A percentile compares a stretch with the other conserved stretches of the same genome.
These are phyloP conservation scores for Stagonosporopsis vannaccii DNA, from an alignment of 2,329 filamentous ascomycete genomes.

Conservation along the genomic window DNA sequence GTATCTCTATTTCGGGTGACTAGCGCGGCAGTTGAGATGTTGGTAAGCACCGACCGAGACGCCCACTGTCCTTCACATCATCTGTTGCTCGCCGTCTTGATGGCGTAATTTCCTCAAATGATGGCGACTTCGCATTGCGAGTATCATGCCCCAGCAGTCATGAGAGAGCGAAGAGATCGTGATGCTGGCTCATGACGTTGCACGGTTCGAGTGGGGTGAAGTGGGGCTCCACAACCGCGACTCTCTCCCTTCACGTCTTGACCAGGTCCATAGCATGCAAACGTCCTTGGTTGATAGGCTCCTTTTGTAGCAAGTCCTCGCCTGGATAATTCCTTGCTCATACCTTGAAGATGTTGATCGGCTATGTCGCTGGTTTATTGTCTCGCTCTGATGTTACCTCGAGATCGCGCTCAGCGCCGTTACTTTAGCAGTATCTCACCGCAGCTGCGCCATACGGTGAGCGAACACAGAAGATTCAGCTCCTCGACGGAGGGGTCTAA, in stretches of 20 bases:
- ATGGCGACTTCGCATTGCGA: not conserved
- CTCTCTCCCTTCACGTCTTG: not conserved
- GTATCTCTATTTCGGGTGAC: constrained; percentile 3
- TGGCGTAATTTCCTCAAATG: not conserved
- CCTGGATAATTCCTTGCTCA: not conserved
- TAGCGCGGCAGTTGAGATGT: constrained; percentile 3
- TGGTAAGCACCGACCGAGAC: not conserved
- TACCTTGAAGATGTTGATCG: not conserved
- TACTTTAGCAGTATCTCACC: not conserved
- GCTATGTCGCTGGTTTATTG: not conserved
- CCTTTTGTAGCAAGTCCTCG: not conserved
- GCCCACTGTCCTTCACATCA: not conserved
- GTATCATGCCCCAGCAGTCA: not conserved
- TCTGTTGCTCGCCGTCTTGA: not conserved
- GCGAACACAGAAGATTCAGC: not conserved
- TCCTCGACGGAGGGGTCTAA: not conserved
- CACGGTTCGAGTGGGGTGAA: not conserved
- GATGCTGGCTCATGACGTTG: not conserved
- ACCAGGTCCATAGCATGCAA: not conserved
- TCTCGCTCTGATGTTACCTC: not conserved
- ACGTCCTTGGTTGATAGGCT: not conserved
- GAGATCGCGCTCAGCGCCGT: not conserved
- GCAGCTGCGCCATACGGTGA: not conserved
- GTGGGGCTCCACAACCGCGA: not conserved
- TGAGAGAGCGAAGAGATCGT: not conserved